A percentile compares a stretch with the other conserved stretches of the same genome.
Evolutionary conservation across 2,329 filamentous ascomycete genomes (phyloP).

Genomic region (Clarireedia monteithiana): DNA sequence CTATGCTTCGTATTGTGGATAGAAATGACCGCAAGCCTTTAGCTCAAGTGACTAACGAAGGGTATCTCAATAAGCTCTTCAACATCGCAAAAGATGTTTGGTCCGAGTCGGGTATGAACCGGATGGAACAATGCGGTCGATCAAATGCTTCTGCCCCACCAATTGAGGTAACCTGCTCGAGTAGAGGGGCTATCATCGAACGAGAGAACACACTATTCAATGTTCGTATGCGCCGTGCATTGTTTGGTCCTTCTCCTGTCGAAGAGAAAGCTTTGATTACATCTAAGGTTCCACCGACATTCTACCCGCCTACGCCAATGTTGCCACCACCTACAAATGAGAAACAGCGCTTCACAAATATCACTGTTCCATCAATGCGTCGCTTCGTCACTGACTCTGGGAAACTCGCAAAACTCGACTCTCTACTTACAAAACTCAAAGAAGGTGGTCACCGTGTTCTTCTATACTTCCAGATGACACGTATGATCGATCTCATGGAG

Average conservation of each 20-base stretch:
- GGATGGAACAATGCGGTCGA: constrained; percentile 73
- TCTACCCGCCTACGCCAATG: constrained; percentile 56
- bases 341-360: constrained; percentile 81
- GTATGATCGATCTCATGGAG: constrained; percentile 99
- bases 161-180: constrained; percentile 70
- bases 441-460: constrained; percentile 87
- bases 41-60: constrained; percentile 62
- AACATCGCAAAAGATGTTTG: constrained; percentile 66
- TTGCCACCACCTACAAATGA: constrained; percentile 73
- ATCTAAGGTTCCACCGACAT: constrained; percentile 57
- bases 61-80: constrained; percentile 66
- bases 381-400: constrained; percentile 97
- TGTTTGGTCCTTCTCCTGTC: constrained; percentile 58
- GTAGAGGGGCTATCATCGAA: constrained; percentile 56
- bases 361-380: constrained; percentile 90
- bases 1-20: constrained; percentile 73
- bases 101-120: constrained; percentile 60
- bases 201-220: constrained; percentile 75
- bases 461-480: constrained; percentile 99
- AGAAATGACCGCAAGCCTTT: constrained; percentile 60
- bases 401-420: constrained; percentile 86
- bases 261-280: constrained; percentile 71
- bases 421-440: constrained; percentile 83
- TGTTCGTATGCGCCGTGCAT: constrained; percentile 58
- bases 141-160: constrained; percentile 80